Conservation (phyloP, 495 filamentous ascomycete genomes). For the Rusavskia elegans region DNA sequence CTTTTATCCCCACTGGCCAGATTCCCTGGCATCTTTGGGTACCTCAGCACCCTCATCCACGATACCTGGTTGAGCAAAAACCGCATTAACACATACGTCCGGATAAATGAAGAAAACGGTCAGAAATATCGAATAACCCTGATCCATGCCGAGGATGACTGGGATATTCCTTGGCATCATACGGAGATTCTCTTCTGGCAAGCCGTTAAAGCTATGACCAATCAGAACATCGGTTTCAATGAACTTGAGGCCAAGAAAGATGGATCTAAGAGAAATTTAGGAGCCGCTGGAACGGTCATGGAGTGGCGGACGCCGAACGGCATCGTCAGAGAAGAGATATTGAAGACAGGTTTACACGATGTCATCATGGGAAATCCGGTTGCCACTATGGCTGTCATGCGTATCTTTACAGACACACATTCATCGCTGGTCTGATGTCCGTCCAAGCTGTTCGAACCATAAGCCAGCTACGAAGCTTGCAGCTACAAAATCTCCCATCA, state of each 20-base stretch:
- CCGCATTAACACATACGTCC: conserved; percentile 20
- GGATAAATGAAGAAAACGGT: conserved; percentile 16
- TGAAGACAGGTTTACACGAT: conserved; percentile 36
- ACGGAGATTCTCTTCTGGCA: conserved; percentile 25
- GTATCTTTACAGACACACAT: too few species aligned
- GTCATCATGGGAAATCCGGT: conserved; percentile 34
- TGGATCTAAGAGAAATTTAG: conserved; percentile 20
- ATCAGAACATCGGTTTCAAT: conserved; percentile 18
- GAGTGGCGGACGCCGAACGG: conserved; percentile 30
- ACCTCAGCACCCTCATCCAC: conserved; percentile 23
- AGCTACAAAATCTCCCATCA: too few species aligned
- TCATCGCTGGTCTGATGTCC: too few species aligned
- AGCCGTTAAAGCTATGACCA: conserved; percentile 24
- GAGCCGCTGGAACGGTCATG: conserved; percentile 29
- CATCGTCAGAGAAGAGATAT: conserved; percentile 30
- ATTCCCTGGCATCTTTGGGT: conserved; percentile 23
- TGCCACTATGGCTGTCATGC: conserved; percentile 29
- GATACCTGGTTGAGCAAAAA: conserved; percentile 31
- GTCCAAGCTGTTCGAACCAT: too few species aligned
- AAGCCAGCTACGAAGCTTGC: too few species aligned
- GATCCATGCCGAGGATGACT: conserved; percentile 25
- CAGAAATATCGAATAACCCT: conserved; percentile 17
- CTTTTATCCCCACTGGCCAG: conserved; percentile 25
- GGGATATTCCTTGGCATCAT: conserved; percentile 26
- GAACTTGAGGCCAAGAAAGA: conserved; percentile 21